Base-by-base conservation (phyloP, 768 basidiomycete species). In the Podaxis sp. region DNA sequence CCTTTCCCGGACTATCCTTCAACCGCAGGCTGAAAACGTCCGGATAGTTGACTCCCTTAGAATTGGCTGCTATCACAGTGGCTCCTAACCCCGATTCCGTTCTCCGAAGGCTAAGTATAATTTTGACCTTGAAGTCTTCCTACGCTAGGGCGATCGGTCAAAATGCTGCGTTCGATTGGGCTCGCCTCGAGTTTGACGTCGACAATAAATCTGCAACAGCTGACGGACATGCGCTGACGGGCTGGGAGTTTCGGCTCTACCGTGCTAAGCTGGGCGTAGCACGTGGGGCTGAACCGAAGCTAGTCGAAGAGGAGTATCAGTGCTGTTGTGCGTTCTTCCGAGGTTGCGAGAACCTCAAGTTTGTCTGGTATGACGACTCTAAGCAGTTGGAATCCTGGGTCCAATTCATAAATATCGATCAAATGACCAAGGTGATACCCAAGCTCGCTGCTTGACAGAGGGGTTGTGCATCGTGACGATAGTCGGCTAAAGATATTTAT, bases 191-290 rank as follows among this genome's bases (percentile, higher is more conserved):
- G 65, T 91, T 92, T 77, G 84, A 92, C 71, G 82, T 93, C 50
- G 87, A 65, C 11, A 80, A 80, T 38, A 76, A 83, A 63, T 78
- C 73, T 2, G 89, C 87, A 5, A 78, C 74, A 1, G 88, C 88
- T 1, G 92, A 93, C 70, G 84, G 85, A 4, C 81, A 83, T 47
- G 81, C 83, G 1, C 76, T 93, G 0, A 77, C 79, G 18, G 92
- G 92, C 0, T 94, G 92, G 92, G 92, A 94, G 70, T 93, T 94
- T 72, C 83, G 92, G 6, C 76, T 93, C 44, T 94, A 89, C 81
- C 82, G 81, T 59, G 83, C 88, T 13, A 82, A 84, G 57, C 80
- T 93, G 14, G 89, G 88, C 14, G 86, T 91, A 2, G 82, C 83
- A 11, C 79, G 87, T 6, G 72, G 77, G 36, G 81, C 81, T 13